Conservation (phyloP, 352 stramenopile species). For the Blastocystis sp. region DNA sequence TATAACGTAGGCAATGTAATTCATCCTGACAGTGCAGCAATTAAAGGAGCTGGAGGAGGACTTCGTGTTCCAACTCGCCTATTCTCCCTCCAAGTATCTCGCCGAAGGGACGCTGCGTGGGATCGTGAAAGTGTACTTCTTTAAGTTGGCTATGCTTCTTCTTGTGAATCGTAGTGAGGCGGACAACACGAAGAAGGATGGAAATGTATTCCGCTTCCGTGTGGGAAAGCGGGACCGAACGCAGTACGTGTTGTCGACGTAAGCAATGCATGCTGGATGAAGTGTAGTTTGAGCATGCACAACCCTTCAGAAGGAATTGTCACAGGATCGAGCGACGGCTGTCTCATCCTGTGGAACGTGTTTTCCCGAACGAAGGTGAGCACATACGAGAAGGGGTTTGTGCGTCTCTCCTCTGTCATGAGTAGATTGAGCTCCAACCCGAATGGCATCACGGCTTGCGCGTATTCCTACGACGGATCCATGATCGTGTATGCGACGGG, state of each 20-base stretch:
- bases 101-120: constrained; percentile 35
- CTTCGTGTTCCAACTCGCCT: constrained; percentile 18
- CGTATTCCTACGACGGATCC: constrained; percentile 49
- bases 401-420: neutral
- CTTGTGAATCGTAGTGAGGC: neutral
- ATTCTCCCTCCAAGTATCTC: constrained; percentile 48
- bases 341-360: constrained; percentile 24
- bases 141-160: neutral
- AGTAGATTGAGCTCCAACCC: neutral
- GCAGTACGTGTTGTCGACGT: constrained; percentile 32
- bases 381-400: constrained; percentile 37
- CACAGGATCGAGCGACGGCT: constrained; percentile 10
- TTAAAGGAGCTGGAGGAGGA: constrained; percentile 11
- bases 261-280: neutral
- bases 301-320: constrained; percentile 45
- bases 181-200: constrained; percentile 21
- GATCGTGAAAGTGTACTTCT: constrained; percentile 46
- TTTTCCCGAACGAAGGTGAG: constrained; percentile 12
- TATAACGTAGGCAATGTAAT: neutral
- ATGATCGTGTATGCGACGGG: constrained; percentile 63
- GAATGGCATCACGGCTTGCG: constrained; percentile 47
- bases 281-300: constrained; percentile 32
- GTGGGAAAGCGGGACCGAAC: constrained; percentile 12
- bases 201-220: constrained; percentile 14
- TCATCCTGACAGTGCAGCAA: neutral